Percentiles rank a stretch among this genome's conserved stretches.
These are phyloP conservation scores for Boletus subluridellus DNA, from an alignment of 1,284 basidiomycete species.

Conservation along the genomic window DNA sequence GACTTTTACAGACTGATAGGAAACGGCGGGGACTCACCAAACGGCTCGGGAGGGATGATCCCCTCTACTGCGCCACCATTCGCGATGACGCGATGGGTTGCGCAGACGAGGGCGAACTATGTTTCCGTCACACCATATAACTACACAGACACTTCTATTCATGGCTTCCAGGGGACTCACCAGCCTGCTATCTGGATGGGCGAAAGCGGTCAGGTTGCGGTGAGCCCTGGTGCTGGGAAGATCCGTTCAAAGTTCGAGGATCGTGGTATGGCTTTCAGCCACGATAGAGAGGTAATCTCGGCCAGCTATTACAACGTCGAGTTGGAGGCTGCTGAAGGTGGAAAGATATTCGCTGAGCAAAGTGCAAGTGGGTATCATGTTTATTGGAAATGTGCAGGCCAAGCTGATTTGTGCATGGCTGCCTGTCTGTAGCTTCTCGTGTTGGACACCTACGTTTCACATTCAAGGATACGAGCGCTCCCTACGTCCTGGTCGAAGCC, in stretches of 20 bases:
- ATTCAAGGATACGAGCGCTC: constrained; percentile 47
- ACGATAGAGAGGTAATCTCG: constrained; percentile 59
- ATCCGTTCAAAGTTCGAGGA: constrained; percentile 56
- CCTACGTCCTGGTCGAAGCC: constrained; percentile 70
- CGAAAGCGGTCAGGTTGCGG: constrained; percentile 64
- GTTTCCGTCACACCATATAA: constrained; percentile 80
- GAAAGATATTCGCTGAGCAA: constrained; percentile 59
- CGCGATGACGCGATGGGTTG: constrained; percentile 79
- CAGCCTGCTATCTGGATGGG: constrained; percentile 93
- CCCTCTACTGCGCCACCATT: constrained; percentile 75
- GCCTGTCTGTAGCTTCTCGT: constrained; percentile 55
- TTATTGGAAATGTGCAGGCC: background rate
- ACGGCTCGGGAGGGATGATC: constrained; percentile 67
- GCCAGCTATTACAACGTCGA: constrained; percentile 68
- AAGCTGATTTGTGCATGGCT: constrained; percentile 1
- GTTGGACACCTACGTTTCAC: constrained; percentile 77
- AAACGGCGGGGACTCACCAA: constrained; percentile 66
- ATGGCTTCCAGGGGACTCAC: constrained; percentile 76
- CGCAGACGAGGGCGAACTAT: constrained; percentile 67
- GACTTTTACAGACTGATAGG: constrained; percentile 51
- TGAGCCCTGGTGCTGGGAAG: constrained; percentile 58
- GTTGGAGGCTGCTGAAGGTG: constrained; percentile 50
- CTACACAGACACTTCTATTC: constrained; percentile 57
- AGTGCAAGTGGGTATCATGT: constrained; percentile 59
- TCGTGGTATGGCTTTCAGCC: constrained; percentile 57